Conservation (phyloP, 257 asterid species). For the Buddleja alternifolia region DNA sequence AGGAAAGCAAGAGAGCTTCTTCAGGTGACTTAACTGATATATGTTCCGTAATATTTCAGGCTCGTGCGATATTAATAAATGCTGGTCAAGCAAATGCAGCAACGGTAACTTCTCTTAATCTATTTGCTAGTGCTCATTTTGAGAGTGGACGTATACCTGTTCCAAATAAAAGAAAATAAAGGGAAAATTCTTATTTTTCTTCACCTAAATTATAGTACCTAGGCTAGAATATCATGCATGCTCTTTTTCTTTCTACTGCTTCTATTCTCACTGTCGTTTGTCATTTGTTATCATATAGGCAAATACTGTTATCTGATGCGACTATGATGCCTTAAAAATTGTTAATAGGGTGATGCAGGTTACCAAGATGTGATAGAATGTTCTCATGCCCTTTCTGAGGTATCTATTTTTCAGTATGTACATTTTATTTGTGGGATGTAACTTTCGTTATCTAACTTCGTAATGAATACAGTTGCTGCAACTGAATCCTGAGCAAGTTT, state of each 20-base stretch:
- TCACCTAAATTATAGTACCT: neutral
- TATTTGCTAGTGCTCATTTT: slow-evolving; percentile 22
- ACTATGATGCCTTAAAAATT: slow-evolving; percentile 31
- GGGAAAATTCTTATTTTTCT: neutral
- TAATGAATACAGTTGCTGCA: slow-evolving; percentile 61
- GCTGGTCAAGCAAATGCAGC: slow-evolving; percentile 99
- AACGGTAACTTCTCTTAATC: slow-evolving; percentile 60
- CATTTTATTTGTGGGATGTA: neutral
- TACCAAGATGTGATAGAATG: slow-evolving; percentile 90
- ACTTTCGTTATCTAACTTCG: slow-evolving; percentile 26
- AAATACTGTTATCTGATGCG: slow-evolving; percentile 4
- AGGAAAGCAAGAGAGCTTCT: slow-evolving; percentile 1
- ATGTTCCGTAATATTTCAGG: slow-evolving; percentile 52
- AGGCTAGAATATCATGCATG: slow-evolving; percentile 16
- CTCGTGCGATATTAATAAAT: slow-evolving; percentile 93
- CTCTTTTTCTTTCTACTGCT: neutral
- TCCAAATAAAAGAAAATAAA: neutral
- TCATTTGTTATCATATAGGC: slow-evolving; percentile 1
- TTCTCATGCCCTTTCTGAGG: slow-evolving; percentile 80
- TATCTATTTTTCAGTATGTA: slow-evolving; percentile 28
- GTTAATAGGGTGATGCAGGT: slow-evolving; percentile 89
- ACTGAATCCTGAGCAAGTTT: slow-evolving; percentile 73
- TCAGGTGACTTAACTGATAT: slow-evolving; percentile 30
- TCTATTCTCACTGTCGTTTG: slow-evolving; percentile 4
- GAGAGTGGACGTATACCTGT: neutral